Percentiles rank a stretch among this genome's conserved stretches.
Conservation (phyloP, 805 yeast genomes). For the Candida anglica region DNA sequence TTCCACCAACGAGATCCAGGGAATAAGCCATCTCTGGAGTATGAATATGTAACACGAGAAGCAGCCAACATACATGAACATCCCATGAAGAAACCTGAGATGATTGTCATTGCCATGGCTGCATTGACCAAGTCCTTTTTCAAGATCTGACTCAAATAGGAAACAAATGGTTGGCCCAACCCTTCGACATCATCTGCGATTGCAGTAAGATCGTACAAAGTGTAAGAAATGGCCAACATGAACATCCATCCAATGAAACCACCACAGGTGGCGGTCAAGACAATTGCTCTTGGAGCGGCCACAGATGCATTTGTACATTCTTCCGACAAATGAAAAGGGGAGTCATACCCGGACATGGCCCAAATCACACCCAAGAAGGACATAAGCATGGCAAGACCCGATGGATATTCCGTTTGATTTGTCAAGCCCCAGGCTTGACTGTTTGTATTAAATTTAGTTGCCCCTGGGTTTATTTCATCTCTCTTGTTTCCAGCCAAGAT, state of each 20-base stretch:
- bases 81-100: constrained; percentile 41
- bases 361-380: constrained; percentile 60
- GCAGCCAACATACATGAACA: constrained; percentile 56
- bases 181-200: constrained; percentile 47
- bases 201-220: constrained; percentile 46
- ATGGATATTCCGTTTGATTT: constrained; percentile 62
- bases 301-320: constrained; percentile 61
- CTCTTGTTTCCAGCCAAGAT: constrained; percentile 52
- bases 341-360: constrained; percentile 75
- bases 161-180: constrained; percentile 57
- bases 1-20: constrained; percentile 52
- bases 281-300: constrained; percentile 68
- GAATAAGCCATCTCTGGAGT: constrained; percentile 65
- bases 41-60: constrained; percentile 63
- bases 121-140: constrained; percentile 31
- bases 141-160: constrained; percentile 49
- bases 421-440: constrained; percentile 50
- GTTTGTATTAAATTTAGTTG: constrained; percentile 47
- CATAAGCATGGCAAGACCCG: constrained; percentile 54
- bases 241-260: constrained; percentile 54
- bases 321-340: constrained; percentile 73
- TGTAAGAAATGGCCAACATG: constrained; percentile 59
- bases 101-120: constrained; percentile 33
- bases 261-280: constrained; percentile 52
- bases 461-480: constrained; percentile 18